Base-by-base conservation (phyloP, 2,329 filamentous ascomycete species). In the Arthrocladium fulminans region DNA sequence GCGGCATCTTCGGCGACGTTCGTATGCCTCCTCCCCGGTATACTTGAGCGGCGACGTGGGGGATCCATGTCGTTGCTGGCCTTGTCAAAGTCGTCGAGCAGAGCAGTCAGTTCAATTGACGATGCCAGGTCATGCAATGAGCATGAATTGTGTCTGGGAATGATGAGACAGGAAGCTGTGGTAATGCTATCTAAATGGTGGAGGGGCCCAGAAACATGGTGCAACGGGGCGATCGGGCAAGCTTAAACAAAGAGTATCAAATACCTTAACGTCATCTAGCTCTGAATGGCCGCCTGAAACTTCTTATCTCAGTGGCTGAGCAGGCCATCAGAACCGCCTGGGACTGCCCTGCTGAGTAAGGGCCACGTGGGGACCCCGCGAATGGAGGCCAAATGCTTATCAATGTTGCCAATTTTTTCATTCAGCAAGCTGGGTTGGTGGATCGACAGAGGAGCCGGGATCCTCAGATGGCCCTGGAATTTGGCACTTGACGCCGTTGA, bases 1-100 rank as follows among this genome's bases (percentile, higher is more conserved):
- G 65, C 70, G 53, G 73, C 69, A 61, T 76, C 73, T 29, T 66
- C 65, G 51, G 49, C 54, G 23, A 54, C 45, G 35, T 48, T 50
- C 7, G 52, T 55, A 34, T 48, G 45, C 15, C 50, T 3, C 38
- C 45, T 30, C 39, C 20, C 52, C 49, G 43, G 32, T n/a, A 47
- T 23, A 7, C 13, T 17, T 19, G 44, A 47, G 9, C 32, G 34
- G 13, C 44, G 44, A 5, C 44, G 44, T 39, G 32, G 5, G 5
- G 3, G 17, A 10, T 38, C 32, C 41, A 44, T 44, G 24, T 30
- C 22, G 23, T 35, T 35, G 32, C 32, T 35, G n/a, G n/a, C n/a
- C n/a, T n/a, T n/a, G n/a, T 6, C 32, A 35, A 17, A 32, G n/a
- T 32, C 29, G 29, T 32, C 29, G 29, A 4, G n/a, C 19, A 17